Percentiles rank a stretch among this genome's conserved stretches.
These are phyloP conservation scores for Phytophthora gonapodyides DNA, from an alignment of 352 stramenopile genomes.

Conservation along the genomic window DNA sequence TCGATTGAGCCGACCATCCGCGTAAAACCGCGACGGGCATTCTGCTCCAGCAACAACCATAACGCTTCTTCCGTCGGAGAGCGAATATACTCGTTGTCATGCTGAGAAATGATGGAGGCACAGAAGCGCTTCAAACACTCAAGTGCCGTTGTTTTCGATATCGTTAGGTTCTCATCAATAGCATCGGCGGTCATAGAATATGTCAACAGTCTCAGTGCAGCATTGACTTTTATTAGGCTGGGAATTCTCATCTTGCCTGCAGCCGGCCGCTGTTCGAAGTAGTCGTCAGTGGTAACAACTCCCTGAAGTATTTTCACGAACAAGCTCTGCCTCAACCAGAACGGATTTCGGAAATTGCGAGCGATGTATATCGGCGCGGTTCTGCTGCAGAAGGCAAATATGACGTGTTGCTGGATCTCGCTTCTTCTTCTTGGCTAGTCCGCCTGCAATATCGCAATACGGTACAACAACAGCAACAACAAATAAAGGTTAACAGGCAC, in stretches of 20 bases:
- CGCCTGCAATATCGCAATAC: too few species aligned
- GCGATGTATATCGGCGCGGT: background rate
- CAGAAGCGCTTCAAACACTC: background rate
- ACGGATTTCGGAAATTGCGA: background rate
- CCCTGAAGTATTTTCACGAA: background rate
- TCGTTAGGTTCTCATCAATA: background rate
- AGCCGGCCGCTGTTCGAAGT: background rate
- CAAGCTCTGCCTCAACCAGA: background rate
- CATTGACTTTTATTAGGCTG: background rate
- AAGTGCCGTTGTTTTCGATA: background rate
- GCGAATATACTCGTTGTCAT: background rate
- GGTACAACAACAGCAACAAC: too few species aligned
- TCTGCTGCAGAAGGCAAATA: background rate
- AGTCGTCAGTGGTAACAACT: background rate
- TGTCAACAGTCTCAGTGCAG: background rate
- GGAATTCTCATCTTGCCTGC: background rate
- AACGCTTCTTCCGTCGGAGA: background rate
- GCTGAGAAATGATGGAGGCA: background rate
- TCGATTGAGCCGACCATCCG: slow-evolving; percentile 10
- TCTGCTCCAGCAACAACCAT: background rate
- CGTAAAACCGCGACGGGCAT: slow-evolving; percentile 2
- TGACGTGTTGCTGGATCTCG: background rate
- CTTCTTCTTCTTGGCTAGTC: background rate
- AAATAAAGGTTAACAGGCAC: too few species aligned
- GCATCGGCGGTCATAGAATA: background rate